Base-by-base conservation (phyloP, 345 rosid genomes). In the Luvunga scandens region DNA sequence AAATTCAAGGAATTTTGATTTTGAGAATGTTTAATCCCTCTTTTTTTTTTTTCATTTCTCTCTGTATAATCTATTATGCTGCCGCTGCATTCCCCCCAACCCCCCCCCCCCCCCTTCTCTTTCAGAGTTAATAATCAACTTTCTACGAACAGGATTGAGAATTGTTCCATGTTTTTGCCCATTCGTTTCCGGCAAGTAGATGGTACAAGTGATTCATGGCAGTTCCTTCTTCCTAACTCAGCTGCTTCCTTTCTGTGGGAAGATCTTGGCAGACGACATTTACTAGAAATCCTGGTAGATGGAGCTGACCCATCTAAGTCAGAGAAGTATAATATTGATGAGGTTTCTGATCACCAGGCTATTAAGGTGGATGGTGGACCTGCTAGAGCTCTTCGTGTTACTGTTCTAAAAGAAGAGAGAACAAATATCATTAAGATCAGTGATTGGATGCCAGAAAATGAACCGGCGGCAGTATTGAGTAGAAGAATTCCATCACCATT, bases 211-310 rank as follows among this genome's bases (percentile, higher is more conserved):
- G 90, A 94, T 84, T 89, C 97, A 50, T 96, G 98, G 99, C 90
- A 90, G 84, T 89, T 86, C 83, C 93, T 96, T 83, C 91, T 87
- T 71, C 99, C 99, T 56, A 88, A 85, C n/a, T 79, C 98, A 25
- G 95, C 99, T 75, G 91, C 91, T 87, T 88, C 98, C 68, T 97
- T 94, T 90, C 89, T 87, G 31, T 94, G 99, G 99, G 99, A 97
- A 85, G 92, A 94, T 88, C 89, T 94, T 82, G 97, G 98, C 85
- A 89, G 93, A 82, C 86, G 81, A 28, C 89, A 85, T 81, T 78
- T 90, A 27, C 73, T 94, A 81, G 99, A 91, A 83, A 83, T 94
- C 78, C 90, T 93, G 78, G 88, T 88, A 74, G 95, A 86, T 84
- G 95, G 98, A 53, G 80, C 88, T 59, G 94, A 94, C 70, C 81